Evolutionary conservation across 2,329 filamentous ascomycete species (phyloP).

Genomic region (Aciculosporium take): DNA sequence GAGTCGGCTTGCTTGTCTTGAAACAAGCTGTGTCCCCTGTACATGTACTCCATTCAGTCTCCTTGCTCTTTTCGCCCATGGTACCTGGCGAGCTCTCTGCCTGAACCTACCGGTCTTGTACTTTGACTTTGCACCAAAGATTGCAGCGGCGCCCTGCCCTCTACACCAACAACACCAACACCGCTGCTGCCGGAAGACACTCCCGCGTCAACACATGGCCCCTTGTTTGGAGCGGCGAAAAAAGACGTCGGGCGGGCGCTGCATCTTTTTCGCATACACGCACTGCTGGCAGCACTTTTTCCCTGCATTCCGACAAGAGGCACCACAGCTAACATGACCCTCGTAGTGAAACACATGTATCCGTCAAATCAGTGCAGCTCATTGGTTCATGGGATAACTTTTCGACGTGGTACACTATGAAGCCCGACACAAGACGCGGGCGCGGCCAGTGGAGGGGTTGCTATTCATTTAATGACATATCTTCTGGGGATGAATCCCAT

Average conservation of each 20-base stretch:
- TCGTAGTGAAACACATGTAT: constrained; percentile 43
- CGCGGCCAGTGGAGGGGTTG: constrained; percentile 74
- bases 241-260: background rate
- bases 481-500: constrained; percentile 56
- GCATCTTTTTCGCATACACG: background rate
- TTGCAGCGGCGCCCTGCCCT: too few species aligned
- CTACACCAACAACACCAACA: too few species aligned
- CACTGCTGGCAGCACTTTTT: background rate
- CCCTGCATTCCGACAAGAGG: too few species aligned
- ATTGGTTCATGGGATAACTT: constrained; percentile 97
- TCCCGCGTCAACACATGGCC: too few species aligned
- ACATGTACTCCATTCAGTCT: background rate
- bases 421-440: constrained; percentile 62
- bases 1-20: background rate
- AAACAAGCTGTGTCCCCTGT: background rate
- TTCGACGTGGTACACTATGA: constrained; percentile 60
- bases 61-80: background rate
- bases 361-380: constrained; percentile 58
- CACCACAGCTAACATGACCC: constrained; percentile 10
- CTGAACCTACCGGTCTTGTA: background rate
- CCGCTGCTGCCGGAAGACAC: too few species aligned
- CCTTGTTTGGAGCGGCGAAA: background rate
- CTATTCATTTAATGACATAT: constrained; percentile 73
- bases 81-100: background rate
- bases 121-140: background rate